Evolutionary conservation across 495 filamentous ascomycete genomes (phyloP).

Genomic region (Sporormia fimetaria): DNA sequence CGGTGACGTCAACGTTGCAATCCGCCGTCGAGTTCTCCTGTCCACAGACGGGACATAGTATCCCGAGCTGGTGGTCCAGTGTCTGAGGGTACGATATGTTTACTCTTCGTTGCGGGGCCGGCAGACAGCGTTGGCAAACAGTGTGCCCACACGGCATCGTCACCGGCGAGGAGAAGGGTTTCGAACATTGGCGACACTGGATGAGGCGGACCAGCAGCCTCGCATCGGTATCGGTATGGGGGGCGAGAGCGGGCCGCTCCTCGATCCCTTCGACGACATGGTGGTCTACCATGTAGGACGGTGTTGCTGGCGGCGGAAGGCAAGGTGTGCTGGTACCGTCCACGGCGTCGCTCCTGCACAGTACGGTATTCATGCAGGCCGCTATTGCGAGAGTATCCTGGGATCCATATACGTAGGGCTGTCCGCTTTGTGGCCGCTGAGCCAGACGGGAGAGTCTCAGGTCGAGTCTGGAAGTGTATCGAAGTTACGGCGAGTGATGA

Average conservation of each 20-base stretch:
- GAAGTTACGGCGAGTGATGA: too few species aligned
- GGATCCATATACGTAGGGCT: too few species aligned
- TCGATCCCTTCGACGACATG: slow-evolving; percentile 3
- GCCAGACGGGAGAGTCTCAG: too few species aligned
- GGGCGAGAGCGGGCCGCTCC: slow-evolving; percentile 29
- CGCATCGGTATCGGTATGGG: slow-evolving; percentile 41
- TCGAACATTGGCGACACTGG: slow-evolving; percentile 65
- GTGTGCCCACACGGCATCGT: slow-evolving; percentile 76
- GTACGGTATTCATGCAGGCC: slow-evolving; percentile 13
- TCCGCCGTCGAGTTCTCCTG: slow-evolving; percentile 65
- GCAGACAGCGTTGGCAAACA: slow-evolving; percentile 65
- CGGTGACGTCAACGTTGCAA: slow-evolving; percentile 62
- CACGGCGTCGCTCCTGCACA: slow-evolving; percentile 9
- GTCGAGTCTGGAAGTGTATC: too few species aligned
- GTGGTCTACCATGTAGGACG: slow-evolving; percentile 19
- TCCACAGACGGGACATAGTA: slow-evolving; percentile 64
- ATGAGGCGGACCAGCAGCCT: slow-evolving; percentile 55
- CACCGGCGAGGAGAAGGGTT: slow-evolving; percentile 53
- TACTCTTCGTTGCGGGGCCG: slow-evolving; percentile 45
- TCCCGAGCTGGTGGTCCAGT: slow-evolving; percentile 51
- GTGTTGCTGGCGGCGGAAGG: slow-evolving; percentile 8
- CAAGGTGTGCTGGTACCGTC: slow-evolving; percentile 21
- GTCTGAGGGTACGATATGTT: slow-evolving; percentile 65
- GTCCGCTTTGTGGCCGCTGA: too few species aligned
- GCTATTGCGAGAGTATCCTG: too few species aligned